Evolutionary conservation across 1,284 basidiomycete species (phyloP).

Genomic region (Ustilago trichophora): DNA sequence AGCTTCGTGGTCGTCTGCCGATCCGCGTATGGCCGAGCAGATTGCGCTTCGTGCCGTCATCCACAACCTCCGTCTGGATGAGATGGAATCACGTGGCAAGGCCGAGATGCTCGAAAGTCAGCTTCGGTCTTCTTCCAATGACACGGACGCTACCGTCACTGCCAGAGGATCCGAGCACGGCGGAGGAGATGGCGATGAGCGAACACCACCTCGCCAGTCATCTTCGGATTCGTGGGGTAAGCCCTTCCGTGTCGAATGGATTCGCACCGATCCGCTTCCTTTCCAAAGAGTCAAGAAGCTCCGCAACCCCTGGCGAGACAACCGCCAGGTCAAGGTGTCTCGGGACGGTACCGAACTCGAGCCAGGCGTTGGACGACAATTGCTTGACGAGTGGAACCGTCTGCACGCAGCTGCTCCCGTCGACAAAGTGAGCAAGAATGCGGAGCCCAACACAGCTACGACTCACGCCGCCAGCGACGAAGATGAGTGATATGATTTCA

Average conservation of each 20-base stretch:
- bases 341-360: constrained; percentile 92
- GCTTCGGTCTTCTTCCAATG: constrained; percentile 40
- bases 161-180: constrained; percentile 3
- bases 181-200: constrained; percentile 6
- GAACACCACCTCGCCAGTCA: constrained; percentile 30
- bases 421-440: constrained; percentile 13
- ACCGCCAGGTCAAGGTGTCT: constrained; percentile 84
- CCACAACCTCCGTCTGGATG: constrained; percentile 61
- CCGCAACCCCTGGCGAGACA: constrained; percentile 91
- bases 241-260: constrained; percentile 85
- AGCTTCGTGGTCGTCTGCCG: constrained; percentile 50
- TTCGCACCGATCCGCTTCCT: constrained; percentile 77
- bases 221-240: constrained; percentile 50
- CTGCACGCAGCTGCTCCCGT: constrained; percentile 5
- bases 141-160: constrained; percentile 29
- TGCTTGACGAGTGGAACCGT: constrained; percentile 80
- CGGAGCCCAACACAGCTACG: background rate
- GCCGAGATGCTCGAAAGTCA: constrained; percentile 48
- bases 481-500: constrained; percentile 22
- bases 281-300: constrained; percentile 81
- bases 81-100: constrained; percentile 48
- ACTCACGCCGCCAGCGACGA: constrained; percentile 28
- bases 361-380: constrained; percentile 76
- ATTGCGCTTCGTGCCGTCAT: constrained; percentile 52
- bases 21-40: constrained; percentile 68